phyloP scores from a whole-genome alignment of 2,329 filamentous ascomycete genomes.

The Penicillium freii region DNA sequence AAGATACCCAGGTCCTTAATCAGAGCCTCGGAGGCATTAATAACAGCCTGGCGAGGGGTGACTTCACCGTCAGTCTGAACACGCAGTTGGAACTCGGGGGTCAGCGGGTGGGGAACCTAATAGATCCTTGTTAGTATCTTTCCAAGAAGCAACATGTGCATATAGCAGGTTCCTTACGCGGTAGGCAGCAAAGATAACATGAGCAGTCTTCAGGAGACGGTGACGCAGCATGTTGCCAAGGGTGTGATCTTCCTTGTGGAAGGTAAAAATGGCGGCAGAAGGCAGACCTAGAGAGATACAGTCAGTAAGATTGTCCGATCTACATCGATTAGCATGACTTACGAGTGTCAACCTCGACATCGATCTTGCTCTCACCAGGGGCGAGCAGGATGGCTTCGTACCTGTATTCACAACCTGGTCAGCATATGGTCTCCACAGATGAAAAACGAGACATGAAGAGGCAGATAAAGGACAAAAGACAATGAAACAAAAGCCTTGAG shows the following conservation, averaged over 20 bases:
- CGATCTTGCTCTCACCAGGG: slow-evolving; percentile 90
- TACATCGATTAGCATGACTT: slow-evolving; percentile 40
- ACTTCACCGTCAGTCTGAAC: slow-evolving; percentile 88
- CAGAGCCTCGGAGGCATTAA: slow-evolving; percentile 76
- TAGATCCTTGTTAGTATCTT: not conserved
- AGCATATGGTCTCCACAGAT: not conserved
- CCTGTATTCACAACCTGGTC: slow-evolving; percentile 49
- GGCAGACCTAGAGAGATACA: slow-evolving; percentile 66
- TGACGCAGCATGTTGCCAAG: slow-evolving; percentile 85
- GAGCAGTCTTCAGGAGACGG: slow-evolving; percentile 77
- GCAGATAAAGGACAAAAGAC: not conserved
- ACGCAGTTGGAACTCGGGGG: slow-evolving; percentile 65
- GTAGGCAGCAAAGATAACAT: slow-evolving; percentile 90
- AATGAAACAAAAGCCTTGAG: not conserved
- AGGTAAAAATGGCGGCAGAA: slow-evolving; percentile 90
- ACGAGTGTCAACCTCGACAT: slow-evolving; percentile 86
- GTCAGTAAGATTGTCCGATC: slow-evolving; percentile 4
- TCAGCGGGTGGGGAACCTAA: slow-evolving; percentile 47
- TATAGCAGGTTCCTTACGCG: slow-evolving; percentile 56
- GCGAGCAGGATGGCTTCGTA: slow-evolving; percentile 90
- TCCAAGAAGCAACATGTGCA: not conserved
- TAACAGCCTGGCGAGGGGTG: slow-evolving; percentile 83
- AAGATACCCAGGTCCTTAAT: slow-evolving; percentile 78
- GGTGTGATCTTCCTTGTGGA: slow-evolving; percentile 97
- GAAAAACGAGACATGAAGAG: not conserved